Base-by-base conservation (phyloP, 2,329 filamentous ascomycete genomes). In the Teratosphaeria pseudoeucalypti region DNA sequence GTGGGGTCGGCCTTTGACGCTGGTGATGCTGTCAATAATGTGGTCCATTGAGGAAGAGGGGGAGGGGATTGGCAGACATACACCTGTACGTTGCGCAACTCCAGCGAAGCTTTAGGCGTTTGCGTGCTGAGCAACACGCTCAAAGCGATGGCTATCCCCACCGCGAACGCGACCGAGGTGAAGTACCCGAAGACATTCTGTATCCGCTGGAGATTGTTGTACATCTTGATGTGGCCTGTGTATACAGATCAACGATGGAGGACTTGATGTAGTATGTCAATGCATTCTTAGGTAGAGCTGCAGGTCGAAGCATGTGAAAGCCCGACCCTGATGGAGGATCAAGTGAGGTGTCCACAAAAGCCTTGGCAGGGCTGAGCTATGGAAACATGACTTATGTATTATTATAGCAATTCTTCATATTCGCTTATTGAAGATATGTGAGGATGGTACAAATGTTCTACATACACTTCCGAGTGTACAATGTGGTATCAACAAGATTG, bases 141-240 rank as follows among this genome's bases (percentile, higher is more conserved):
- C 56, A 88, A 78, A 55, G 92, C 92, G 67, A 96, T 89, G 60
- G 95, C 77, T 58, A 82, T 83, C 57, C 85, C 92, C 58, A 96
- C 82, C 60, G 84, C 83, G 71, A 95, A 94, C 60, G 88, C 87
- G 64, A 96, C 91, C 29, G 91, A 95, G 19, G 94, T 97, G 81
- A 97, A 96, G 84, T 95, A 96, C 75, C 94, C 91, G 74, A 99
- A 99, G 74, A 91, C 87, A 77, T 90, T 92, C 76, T 99, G 94
- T 66, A 87, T 75, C 67, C 94, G 89, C 63, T 89, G 90, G 55
- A 95, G 77, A 54, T 88, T 84, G 71, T 90, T 95, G 77, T 96
- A 87, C 94, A 99, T 97, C 62, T 62, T 81, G 43, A 23, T 19
- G 5, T 10, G n/a, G 3, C 19, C 1, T n/a, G n/a, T 6, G 5